Conservation (phyloP, 768 basidiomycete genomes). For the Pleurotus salmoneostramineus region DNA sequence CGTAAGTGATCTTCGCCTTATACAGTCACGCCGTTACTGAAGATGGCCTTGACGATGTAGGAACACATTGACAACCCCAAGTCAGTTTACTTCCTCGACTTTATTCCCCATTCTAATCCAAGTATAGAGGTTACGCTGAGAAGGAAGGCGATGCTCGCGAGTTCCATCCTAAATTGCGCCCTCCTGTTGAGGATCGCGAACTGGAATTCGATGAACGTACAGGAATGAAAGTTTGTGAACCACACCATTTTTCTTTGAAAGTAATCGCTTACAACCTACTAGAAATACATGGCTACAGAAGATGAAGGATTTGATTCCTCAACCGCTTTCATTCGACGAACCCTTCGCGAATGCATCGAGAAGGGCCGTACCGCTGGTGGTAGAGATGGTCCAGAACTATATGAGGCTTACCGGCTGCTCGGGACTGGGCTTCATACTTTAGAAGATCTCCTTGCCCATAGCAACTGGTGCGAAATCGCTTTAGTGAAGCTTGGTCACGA, state of each 20-base stretch:
- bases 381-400: conserved; percentile 50
- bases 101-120: background rate
- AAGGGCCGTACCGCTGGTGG: conserved; percentile 55
- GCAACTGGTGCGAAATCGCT: conserved; percentile 76
- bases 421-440: conserved; percentile 66
- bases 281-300: conserved; percentile 81
- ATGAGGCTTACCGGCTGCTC: conserved; percentile 67
- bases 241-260: background rate
- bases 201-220: conserved; percentile 72
- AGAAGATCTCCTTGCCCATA: conserved; percentile 76
- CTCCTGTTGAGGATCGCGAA: conserved; percentile 68
- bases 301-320: conserved; percentile 71
- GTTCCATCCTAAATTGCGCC: conserved; percentile 69
- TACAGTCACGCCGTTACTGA: too few species aligned
- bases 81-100: conserved; percentile 22
- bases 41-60: too few species aligned
- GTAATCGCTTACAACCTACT: background rate
- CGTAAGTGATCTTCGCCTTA: conserved; percentile 26
- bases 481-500: conserved; percentile 65
- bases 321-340: conserved; percentile 60
- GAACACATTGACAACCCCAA: conserved; percentile 83
- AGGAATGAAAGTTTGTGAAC: conserved; percentile 89
- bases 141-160: conserved; percentile 68
- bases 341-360: conserved; percentile 63
- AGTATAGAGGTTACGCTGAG: conserved; percentile 57